Conservation (phyloP, 208 protist genomes). For the Herpetomonas tarakana region DNA sequence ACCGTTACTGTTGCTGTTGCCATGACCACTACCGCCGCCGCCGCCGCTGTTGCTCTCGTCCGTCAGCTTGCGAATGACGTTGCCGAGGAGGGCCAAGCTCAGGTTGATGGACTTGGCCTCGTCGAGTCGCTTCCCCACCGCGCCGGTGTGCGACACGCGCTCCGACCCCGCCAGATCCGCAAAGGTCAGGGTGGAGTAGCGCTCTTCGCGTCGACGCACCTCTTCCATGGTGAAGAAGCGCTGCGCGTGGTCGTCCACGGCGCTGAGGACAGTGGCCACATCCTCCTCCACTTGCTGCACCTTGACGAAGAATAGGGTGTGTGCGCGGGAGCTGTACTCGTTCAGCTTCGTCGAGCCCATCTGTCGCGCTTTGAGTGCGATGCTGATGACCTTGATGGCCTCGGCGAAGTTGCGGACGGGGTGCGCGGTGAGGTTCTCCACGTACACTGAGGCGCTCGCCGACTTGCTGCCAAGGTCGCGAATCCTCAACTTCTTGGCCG, state of each 20-base stretch:
- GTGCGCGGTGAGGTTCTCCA: slow-evolving; percentile 53
- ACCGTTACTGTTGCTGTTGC: slow-evolving; percentile 2
- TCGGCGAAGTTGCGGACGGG: slow-evolving; percentile 25
- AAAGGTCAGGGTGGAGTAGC: slow-evolving; percentile 62
- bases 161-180: slow-evolving; percentile 94
- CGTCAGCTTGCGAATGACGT: slow-evolving; percentile 80
- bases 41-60: slow-evolving; percentile 6
- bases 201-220: slow-evolving; percentile 8
- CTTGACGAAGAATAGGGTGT: slow-evolving; percentile 78
- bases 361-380: slow-evolving; percentile 41
- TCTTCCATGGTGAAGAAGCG: not conserved
- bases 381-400: slow-evolving; percentile 29
- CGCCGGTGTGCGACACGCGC: slow-evolving; percentile 69
- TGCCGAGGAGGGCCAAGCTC: slow-evolving; percentile 86
- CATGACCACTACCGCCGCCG: not conserved
- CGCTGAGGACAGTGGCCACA: not conserved
- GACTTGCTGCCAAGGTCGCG: slow-evolving; percentile 5
- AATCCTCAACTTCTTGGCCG: not conserved
- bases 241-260: not conserved
- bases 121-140: slow-evolving; percentile 56
- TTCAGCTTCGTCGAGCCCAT: slow-evolving; percentile 81
- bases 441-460: slow-evolving; percentile 20
- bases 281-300: slow-evolving; percentile 26
- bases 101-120: slow-evolving; percentile 92
- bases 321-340: slow-evolving; percentile 73